These are phyloP conservation scores for Fusarium sp. DNA, from an alignment of 2,329 filamentous ascomycete species.

Conservation along the genomic window DNA sequence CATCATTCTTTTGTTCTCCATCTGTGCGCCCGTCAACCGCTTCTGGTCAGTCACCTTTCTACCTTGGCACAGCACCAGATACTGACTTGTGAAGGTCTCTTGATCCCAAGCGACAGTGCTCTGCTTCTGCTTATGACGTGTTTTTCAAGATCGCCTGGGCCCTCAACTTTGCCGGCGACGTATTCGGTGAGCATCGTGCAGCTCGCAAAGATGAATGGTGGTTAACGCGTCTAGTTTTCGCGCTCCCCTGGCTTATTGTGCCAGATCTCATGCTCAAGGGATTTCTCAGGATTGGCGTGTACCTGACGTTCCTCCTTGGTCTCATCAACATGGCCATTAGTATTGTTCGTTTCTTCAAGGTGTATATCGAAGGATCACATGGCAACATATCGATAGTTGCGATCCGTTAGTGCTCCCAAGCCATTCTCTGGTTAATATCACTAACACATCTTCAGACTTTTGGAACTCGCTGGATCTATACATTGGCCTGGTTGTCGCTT, in stretches of 20 bases:
- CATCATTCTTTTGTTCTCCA: not conserved
- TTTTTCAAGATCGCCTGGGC: conserved; percentile 15
- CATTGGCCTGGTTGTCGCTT: conserved; percentile 24
- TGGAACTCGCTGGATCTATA: conserved; percentile 22
- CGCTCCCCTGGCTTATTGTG: conserved; percentile 17
- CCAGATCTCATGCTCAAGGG: conserved; percentile 26
- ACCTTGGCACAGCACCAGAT: no score
- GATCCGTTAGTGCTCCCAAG: not conserved
- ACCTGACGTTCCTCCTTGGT: conserved; percentile 27
- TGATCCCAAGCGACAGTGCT: not conserved
- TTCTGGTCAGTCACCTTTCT: conserved; percentile 15
- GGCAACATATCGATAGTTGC: not conserved
- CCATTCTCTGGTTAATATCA: fast-evolving
- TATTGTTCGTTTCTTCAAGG: conserved; percentile 15
- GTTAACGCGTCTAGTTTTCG: conserved; percentile 8
- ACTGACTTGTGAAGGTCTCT: not conserved
- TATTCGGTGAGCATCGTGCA: conserved; percentile 25
- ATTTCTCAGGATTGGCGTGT: conserved; percentile 6
- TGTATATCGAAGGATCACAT: conserved; percentile 3
- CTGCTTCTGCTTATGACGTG: fast-evolving
- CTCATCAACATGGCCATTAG: conserved; percentile 23
- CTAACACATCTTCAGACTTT: conserved; percentile 3
- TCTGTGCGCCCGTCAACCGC: conserved; percentile 16
- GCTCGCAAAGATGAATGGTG: fast-evolving
- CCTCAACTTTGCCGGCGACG: conserved; percentile 25